A percentile compares a stretch with the other conserved stretches of the same genome.
Evolutionary conservation across 805 yeast species (phyloP).

Genomic region (Zygotorulaspora florentina): DNA sequence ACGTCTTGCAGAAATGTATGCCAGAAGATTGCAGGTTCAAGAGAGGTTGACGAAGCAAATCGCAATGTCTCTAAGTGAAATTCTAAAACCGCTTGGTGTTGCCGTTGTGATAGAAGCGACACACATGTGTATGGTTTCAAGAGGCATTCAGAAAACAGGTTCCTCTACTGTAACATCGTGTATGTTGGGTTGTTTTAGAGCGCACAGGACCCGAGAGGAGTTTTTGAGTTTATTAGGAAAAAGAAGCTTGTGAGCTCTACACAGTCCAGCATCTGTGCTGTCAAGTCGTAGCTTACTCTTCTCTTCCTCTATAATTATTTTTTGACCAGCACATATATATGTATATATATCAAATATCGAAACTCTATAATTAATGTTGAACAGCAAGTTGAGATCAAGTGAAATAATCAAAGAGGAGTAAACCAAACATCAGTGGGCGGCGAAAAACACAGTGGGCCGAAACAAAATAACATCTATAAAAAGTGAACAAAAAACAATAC

Average conservation of each 20-base stretch:
- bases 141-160: slow-evolving; percentile 96
- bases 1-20: slow-evolving; percentile 92
- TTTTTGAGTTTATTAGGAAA: slow-evolving; percentile 77
- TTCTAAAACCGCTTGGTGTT: slow-evolving; percentile 90
- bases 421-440: no score
- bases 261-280: neutral
- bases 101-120: slow-evolving; percentile 98
- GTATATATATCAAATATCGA: no score
- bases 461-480: no score
- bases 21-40: slow-evolving; percentile 95
- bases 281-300: no score
- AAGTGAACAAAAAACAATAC: no score
- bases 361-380: no score
- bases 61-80: slow-evolving; percentile 91
- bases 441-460: no score
- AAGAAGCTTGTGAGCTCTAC: slow-evolving; percentile 29
- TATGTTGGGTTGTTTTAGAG: slow-evolving; percentile 95
- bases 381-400: no score
- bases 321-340: no score
- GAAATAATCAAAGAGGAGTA: no score
- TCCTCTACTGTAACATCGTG: slow-evolving; percentile 92
- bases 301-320: no score
- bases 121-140: slow-evolving; percentile 98
- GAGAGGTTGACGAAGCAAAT: slow-evolving; percentile 95
- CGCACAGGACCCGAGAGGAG: slow-evolving; percentile 95